phyloP scores from a whole-genome alignment of 179 eudicot species.

The Spergularia azorica region DNA sequence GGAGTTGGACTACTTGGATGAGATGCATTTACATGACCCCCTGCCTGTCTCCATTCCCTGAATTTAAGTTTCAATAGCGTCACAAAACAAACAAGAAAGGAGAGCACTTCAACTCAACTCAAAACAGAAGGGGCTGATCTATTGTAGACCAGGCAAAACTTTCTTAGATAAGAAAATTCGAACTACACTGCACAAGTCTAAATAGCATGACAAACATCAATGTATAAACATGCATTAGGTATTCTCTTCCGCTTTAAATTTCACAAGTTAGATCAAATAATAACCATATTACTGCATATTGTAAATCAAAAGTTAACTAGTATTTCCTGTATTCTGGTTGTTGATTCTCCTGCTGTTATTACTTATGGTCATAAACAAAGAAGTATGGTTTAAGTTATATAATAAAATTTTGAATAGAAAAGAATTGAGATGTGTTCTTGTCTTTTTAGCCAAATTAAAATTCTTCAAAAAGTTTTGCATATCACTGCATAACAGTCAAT shows the following conservation, averaged over 20 bases:
- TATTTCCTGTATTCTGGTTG: neutral
- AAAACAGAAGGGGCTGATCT: neutral
- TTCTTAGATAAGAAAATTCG: neutral
- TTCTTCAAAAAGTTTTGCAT: neutral
- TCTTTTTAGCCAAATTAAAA: no score
- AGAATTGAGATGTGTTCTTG: no score
- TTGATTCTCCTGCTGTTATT: neutral
- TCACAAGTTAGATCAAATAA: neutral
- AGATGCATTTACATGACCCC: conserved; percentile 37
- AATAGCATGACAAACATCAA: neutral
- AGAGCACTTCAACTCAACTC: neutral
- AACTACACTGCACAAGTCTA: neutral
- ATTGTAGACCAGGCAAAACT: neutral
- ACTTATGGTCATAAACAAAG: neutral
- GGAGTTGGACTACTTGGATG: conserved; percentile 55
- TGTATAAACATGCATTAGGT: neutral
- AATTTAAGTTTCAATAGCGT: neutral
- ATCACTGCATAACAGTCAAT: neutral
- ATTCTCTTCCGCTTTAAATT: neutral
- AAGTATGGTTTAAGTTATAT: neutral
- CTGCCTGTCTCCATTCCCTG: conserved; percentile 76
- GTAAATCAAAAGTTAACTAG: neutral
- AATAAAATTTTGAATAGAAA: no score
- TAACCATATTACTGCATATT: neutral
- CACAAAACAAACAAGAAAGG: conserved; percentile 7